These are phyloP conservation scores for Rhodosorus marinus DNA, from an alignment of 23 red algal genomes.

Conservation along the genomic window DNA sequence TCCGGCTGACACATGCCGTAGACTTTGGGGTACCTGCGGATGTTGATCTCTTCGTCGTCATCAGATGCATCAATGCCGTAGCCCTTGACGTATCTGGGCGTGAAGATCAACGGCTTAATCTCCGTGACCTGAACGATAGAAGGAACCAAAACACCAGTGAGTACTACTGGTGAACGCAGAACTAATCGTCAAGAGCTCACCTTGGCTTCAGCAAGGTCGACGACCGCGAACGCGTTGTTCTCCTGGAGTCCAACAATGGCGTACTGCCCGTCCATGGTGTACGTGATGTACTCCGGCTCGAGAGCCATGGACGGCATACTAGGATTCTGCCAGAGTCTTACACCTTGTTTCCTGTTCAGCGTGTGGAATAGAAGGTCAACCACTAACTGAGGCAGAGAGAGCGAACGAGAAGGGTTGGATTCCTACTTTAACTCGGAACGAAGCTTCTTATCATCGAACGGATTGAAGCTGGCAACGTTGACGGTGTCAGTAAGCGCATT, in stretches of 20 bases:
- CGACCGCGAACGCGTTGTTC: slow-evolving; percentile 44
- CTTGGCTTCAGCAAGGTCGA: slow-evolving; percentile 22
- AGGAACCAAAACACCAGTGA: no score
- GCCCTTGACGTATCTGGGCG: slow-evolving; percentile 22
- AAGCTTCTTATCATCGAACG: slow-evolving; percentile 7
- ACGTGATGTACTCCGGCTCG: slow-evolving; percentile 36
- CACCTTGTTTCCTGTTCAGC: no score
- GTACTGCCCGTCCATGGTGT: slow-evolving; percentile 25
- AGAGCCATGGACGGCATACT: slow-evolving; percentile 19
- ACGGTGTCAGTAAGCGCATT: neutral
- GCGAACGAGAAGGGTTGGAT: no score
- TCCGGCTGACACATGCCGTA: slow-evolving; percentile 47
- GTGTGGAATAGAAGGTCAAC: no score
- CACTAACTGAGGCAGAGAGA: no score
- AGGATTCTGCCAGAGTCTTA: no score
- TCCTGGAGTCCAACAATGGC: slow-evolving; percentile 44
- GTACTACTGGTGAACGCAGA: no score
- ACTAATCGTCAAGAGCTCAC: no score
- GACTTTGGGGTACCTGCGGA: slow-evolving; percentile 33
- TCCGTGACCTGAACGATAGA: no score
- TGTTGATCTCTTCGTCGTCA: slow-evolving; percentile 36
- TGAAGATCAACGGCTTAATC: slow-evolving; percentile 31
- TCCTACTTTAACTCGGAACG: no score
- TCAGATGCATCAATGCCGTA: slow-evolving; percentile 37
- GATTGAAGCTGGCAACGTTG: slow-evolving; percentile 10